Percentiles rank a stretch among this genome's conserved stretches.
These are phyloP conservation scores for Russula olivacea DNA, from an alignment of 768 basidiomycete genomes.

Conservation along the genomic window DNA sequence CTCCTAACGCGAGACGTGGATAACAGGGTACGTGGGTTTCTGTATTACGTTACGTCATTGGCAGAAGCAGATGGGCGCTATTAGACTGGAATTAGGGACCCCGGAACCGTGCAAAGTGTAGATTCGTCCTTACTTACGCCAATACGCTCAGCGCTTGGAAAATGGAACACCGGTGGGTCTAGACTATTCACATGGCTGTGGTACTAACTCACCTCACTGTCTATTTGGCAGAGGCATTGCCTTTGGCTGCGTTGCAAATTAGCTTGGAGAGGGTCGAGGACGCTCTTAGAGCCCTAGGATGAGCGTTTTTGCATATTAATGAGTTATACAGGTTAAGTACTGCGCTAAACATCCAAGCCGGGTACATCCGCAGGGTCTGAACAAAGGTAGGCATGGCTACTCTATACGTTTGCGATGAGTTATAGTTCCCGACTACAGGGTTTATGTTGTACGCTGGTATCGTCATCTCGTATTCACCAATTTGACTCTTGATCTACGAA, in stretches of 20 bases:
- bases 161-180: slow-evolving; percentile 12
- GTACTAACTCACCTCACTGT: slow-evolving; percentile 1
- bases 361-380: neutral
- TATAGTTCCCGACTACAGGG: neutral
- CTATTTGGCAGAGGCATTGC: slow-evolving; percentile 25
- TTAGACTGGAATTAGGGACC: slow-evolving; percentile 32
- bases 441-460: neutral
- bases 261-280: slow-evolving; percentile 24
- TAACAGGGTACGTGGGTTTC: slow-evolving; percentile 44
- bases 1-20: slow-evolving; percentile 50
- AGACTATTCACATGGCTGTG: slow-evolving; percentile 1
- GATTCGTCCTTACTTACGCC: slow-evolving; percentile 10
- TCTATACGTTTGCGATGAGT: neutral
- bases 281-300: slow-evolving; percentile 12
- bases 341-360: neutral
- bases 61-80: neutral
- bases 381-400: neutral
- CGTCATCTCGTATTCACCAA: neutral
- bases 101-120: slow-evolving; percentile 8
- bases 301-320: neutral
- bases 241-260: slow-evolving; percentile 21
- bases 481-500: neutral
- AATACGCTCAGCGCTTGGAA: slow-evolving; percentile 13
- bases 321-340: neutral
- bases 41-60: neutral